Evolutionary conservation across 371 early-diverging fungal genomes (phyloP).

Genomic region (Mortierella sp.): DNA sequence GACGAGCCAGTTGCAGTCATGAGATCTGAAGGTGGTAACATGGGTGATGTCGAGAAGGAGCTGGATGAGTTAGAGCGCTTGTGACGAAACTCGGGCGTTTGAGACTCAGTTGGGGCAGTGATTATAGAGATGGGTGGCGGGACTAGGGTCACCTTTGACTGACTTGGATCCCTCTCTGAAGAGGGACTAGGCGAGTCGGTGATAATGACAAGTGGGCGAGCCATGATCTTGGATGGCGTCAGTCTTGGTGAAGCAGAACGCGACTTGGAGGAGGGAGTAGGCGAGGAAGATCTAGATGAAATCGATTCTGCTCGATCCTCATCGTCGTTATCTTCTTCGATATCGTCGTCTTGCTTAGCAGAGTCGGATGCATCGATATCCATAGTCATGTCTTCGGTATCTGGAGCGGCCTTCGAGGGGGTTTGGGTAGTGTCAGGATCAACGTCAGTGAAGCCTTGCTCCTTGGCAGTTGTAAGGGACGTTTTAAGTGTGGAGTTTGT

Average conservation of each 20-base stretch:
- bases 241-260: constrained; percentile 19
- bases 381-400: constrained; percentile 21
- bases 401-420: neutral
- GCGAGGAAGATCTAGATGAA: constrained; percentile 8
- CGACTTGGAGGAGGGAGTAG: neutral
- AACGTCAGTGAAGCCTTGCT: constrained; percentile 9
- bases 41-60: constrained; percentile 31
- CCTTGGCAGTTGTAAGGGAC: constrained; percentile 24
- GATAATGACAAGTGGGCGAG: constrained; percentile 28
- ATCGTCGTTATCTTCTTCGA: constrained; percentile 17
- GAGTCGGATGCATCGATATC: constrained; percentile 27
- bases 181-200: constrained; percentile 38
- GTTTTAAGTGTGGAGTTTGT: constrained; percentile 13
- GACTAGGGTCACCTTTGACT: constrained; percentile 15
- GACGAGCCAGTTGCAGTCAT: neutral
- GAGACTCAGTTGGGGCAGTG: neutral
- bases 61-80: constrained; percentile 18
- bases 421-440: neutral
- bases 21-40: constrained; percentile 26
- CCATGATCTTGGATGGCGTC: constrained; percentile 22
- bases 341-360: constrained; percentile 22
- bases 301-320: constrained; percentile 8
- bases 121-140: constrained; percentile 27
- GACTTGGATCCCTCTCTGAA: constrained; percentile 7
- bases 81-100: neutral